These are phyloP conservation scores for Chaetomium cochliodes DNA, from an alignment of 495 filamentous ascomycete species.

Conservation along the genomic window DNA sequence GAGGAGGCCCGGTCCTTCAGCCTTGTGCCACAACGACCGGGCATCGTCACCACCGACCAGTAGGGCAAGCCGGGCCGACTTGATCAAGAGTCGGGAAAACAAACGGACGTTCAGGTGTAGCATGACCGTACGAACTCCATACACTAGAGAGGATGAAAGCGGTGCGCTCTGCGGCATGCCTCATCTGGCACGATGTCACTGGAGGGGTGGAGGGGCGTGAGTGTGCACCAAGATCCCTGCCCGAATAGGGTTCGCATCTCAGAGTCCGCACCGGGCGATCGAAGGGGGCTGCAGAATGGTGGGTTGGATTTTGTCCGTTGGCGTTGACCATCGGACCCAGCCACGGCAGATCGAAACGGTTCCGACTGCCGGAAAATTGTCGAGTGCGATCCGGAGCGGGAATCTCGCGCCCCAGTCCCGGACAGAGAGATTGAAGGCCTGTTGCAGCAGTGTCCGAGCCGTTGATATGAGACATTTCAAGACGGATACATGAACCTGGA, in stretches of 20 bases:
- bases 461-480: neutral
- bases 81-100: too few species aligned
- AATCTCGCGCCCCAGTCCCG: constrained; percentile 1
- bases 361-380: neutral
- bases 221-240: neutral
- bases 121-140: too few species aligned
- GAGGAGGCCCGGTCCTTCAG: neutral
- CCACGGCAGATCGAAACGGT: constrained; percentile 4
- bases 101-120: neutral
- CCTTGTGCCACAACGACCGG: neutral
- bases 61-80: neutral
- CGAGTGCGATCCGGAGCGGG: neutral
- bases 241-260: neutral
- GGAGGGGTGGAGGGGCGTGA: too few species aligned
- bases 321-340: constrained; percentile 3
- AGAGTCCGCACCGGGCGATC: neutral
- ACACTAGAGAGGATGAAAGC: neutral
- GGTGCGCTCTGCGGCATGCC: neutral
- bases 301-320: constrained; percentile 1
- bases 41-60: neutral
- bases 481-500: neutral
- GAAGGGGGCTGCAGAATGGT: neutral
- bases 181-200: neutral
- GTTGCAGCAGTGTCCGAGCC: neutral
- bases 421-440: constrained; percentile 1